Conservation (phyloP, 768 basidiomycete genomes). For the Boletus reticuloceps region DNA sequence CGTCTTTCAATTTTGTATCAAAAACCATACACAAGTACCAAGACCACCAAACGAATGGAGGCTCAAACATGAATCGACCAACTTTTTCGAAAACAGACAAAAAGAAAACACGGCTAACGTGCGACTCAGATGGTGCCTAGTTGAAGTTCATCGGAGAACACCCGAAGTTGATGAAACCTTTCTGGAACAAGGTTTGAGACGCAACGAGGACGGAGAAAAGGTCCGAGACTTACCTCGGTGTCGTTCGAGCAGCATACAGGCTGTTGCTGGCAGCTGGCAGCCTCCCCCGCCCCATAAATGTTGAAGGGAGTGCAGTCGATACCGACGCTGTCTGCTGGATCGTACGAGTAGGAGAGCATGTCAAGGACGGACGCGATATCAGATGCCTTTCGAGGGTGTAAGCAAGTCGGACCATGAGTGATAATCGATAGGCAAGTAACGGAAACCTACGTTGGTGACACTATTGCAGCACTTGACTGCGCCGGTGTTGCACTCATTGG, state of each 20-base stretch:
- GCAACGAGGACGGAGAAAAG: neutral
- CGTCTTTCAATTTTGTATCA: neutral
- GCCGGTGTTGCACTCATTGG: slow-evolving; percentile 20
- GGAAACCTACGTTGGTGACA: slow-evolving; percentile 18
- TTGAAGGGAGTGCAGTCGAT: slow-evolving; percentile 24
- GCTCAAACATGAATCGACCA: neutral
- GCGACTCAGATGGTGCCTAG: slow-evolving; percentile 10
- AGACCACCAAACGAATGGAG: neutral
- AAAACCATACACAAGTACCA: neutral
- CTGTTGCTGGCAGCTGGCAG: slow-evolving; percentile 20
- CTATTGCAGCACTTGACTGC: slow-evolving; percentile 18
- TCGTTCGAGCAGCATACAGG: slow-evolving; percentile 26
- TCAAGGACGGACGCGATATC: slow-evolving; percentile 4
- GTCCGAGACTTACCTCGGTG: slow-evolving; percentile 15
- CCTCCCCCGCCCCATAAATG: slow-evolving; percentile 17
- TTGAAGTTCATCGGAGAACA: slow-evolving; percentile 25
- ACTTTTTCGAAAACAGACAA: slow-evolving; percentile 4
- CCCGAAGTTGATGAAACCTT: slow-evolving; percentile 14
- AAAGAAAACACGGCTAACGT: neutral
- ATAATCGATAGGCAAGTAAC: neutral
- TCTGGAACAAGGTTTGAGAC: neutral
- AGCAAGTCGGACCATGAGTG: neutral
- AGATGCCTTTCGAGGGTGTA: slow-evolving; percentile 8
- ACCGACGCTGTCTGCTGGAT: slow-evolving; percentile 21
- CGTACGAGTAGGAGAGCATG: slow-evolving; percentile 5